Evolutionary conservation across 306 rosid genomes (phyloP), one percentile per base, ranked within the genome.

Genomic region (Castanopsis chinensis): DNA sequence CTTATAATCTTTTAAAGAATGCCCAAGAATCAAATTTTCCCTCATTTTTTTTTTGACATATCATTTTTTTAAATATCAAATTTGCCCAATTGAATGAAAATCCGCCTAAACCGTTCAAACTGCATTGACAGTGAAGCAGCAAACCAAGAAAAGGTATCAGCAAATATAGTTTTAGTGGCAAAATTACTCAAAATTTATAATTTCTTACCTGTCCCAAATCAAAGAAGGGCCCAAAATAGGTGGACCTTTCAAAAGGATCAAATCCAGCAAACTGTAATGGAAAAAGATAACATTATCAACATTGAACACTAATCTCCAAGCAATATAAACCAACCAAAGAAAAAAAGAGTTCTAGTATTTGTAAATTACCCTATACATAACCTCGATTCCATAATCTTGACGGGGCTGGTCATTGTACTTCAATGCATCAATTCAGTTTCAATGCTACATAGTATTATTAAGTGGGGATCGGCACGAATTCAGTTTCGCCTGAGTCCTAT

Each of bases 351-450:
- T 55, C 18, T 2, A 69, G 30, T n/a, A 25, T 7, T 21, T 33
- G 49, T 20, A 75, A 25, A 68, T 68, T 88, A 91, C 97, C 94
- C 96, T 88, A 73, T 94, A 94, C 97, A 94, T 83, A 63, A 94
- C 94, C 78, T 94, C 97, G 43, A 95, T 91, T 76, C 99, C 97
- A 88, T 95, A 92, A n/a, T n/a, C n/a, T n/a, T n/a, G n/a, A n/a
- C n/a, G n/a, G n/a, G n/a, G n/a, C n/a, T n/a, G n/a, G n/a, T n/a
- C n/a, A n/a, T n/a, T n/a, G n/a, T n/a, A n/a, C n/a, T n/a, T n/a
- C n/a, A n/a, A n/a, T n/a, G n/a, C n/a, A n/a, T n/a, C n/a, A n/a
- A n/a, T n/a, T n/a, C n/a, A n/a, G n/a, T n/a, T n/a, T n/a, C n/a
- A n/a, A n/a, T n/a, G n/a, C n/a, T n/a, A n/a, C n/a, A n/a, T n/a